These are phyloP conservation scores for Baudoinia panamericana DNA, from an alignment of 495 filamentous ascomycete genomes.

Conservation along the genomic window DNA sequence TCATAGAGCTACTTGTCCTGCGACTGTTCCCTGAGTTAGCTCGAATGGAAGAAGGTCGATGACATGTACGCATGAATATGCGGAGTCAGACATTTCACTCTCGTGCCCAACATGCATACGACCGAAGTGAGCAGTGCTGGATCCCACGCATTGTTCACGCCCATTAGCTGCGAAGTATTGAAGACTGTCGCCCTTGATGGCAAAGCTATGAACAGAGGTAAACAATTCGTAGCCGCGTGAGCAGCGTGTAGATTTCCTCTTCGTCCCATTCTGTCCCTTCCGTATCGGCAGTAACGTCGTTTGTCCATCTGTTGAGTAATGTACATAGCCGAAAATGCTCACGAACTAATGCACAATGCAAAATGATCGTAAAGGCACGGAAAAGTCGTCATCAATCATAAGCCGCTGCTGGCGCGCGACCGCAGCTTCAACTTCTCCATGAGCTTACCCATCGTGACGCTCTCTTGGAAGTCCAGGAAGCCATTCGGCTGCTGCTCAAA, in stretches of 20 bases:
- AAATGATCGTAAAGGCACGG: too few species aligned
- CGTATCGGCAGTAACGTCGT: neutral
- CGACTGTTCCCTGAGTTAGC: constrained; percentile 73
- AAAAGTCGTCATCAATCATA: neutral
- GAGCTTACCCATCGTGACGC: constrained; percentile 65
- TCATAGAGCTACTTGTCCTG: constrained; percentile 65
- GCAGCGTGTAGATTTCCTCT: constrained; percentile 3
- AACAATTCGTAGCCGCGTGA: constrained; percentile 6
- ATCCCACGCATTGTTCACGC: too few species aligned
- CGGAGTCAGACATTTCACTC: too few species aligned
- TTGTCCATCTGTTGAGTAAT: too few species aligned
- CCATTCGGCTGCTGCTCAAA: constrained; percentile 60
- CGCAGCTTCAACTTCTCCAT: constrained; percentile 77
- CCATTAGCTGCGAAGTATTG: too few species aligned
- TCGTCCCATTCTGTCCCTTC: neutral
- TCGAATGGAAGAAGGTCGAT: constrained; percentile 40
- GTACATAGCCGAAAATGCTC: neutral
- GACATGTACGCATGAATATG: too few species aligned
- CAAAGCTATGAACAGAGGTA: too few species aligned
- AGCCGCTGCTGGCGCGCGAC: constrained; percentile 20
- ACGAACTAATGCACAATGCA: neutral
- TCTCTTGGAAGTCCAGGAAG: constrained; percentile 69
- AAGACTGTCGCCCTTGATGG: too few species aligned
- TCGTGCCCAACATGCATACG: too few species aligned
- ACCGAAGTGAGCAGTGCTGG: too few species aligned